Conservation (phyloP, 1,284 basidiomycete species). For the Lentinula novae-zelandiae region DNA sequence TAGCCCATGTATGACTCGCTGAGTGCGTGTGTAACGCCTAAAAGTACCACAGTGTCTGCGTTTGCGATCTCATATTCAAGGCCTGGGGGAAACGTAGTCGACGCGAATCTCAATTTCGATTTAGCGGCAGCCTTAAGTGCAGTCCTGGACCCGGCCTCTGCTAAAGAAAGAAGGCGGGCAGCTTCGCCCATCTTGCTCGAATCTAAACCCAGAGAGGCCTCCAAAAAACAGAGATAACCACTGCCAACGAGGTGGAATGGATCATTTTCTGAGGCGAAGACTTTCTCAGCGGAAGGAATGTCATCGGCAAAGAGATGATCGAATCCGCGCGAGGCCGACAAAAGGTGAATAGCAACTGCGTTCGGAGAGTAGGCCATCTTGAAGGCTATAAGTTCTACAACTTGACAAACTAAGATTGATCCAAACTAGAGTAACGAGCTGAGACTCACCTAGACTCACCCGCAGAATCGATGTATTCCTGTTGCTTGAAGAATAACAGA, state of each 20-base stretch:
- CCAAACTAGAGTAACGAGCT: no score
- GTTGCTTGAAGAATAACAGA: no score
- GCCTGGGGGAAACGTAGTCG: conserved; percentile 50
- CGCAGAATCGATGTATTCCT: no score
- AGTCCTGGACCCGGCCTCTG: conserved; percentile 59
- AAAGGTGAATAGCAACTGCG: conserved; percentile 27
- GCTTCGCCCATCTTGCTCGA: conserved; percentile 59
- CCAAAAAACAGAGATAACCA: conserved; percentile 70
- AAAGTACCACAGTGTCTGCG: conserved; percentile 65
- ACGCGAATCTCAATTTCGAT: not conserved
- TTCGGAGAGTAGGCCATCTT: conserved; percentile 1
- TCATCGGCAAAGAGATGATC: conserved; percentile 68
- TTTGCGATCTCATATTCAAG: conserved; percentile 69
- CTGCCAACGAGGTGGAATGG: conserved; percentile 70
- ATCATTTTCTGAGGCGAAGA: conserved; percentile 41
- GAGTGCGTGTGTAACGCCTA: conserved; percentile 65
- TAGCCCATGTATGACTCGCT: conserved; percentile 79
- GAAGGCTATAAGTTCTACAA: no score
- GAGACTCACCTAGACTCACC: no score
- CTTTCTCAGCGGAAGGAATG: conserved; percentile 45
- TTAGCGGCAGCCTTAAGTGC: conserved; percentile 34
- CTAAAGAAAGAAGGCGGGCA: conserved; percentile 44
- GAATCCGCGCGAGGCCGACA: conserved; percentile 57
- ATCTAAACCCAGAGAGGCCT: conserved; percentile 83
- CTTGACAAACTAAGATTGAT: no score